Conservation (phyloP, 192 early-diverging fungal genomes). For the Entrophospora sp. region DNA sequence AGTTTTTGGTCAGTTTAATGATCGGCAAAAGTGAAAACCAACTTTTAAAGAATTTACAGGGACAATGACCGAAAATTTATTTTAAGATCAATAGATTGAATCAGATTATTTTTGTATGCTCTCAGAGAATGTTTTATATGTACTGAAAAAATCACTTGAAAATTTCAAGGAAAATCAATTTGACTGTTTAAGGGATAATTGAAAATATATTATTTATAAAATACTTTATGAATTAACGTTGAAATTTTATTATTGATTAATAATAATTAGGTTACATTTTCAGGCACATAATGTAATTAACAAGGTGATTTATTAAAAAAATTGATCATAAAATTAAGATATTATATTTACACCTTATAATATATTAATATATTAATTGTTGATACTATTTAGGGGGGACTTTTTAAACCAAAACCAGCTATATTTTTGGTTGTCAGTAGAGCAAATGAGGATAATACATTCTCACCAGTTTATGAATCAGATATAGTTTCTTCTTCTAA, state of each 20-base stretch:
- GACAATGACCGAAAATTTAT: too few species aligned
- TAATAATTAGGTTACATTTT: constrained; percentile 24
- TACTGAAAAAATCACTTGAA: too few species aligned
- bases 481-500: neutral
- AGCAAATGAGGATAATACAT: constrained; percentile 26
- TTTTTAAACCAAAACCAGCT: constrained; percentile 25
- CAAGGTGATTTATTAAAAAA: constrained; percentile 11
- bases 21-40: too few species aligned
- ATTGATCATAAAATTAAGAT: neutral
- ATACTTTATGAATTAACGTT: neutral
- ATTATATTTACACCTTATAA: neutral
- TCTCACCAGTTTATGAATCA: constrained; percentile 28
- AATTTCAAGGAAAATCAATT: too few species aligned
- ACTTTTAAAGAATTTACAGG: too few species aligned
- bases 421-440: constrained; percentile 29
- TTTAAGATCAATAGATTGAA: too few species aligned
- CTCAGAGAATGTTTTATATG: too few species aligned
- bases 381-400: neutral
- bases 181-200: constrained; percentile 4
- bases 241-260: constrained; percentile 3
- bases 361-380: neutral
- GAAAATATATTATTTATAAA: neutral
- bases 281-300: constrained; percentile 27
- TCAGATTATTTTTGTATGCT: too few species aligned
- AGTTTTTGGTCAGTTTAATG: too few species aligned